A percentile compares a stretch with the other conserved stretches of the same genome.
Evolutionary conservation across 306 rosid species (phyloP).

Genomic region (Herpetospermum pedunculosum): DNA sequence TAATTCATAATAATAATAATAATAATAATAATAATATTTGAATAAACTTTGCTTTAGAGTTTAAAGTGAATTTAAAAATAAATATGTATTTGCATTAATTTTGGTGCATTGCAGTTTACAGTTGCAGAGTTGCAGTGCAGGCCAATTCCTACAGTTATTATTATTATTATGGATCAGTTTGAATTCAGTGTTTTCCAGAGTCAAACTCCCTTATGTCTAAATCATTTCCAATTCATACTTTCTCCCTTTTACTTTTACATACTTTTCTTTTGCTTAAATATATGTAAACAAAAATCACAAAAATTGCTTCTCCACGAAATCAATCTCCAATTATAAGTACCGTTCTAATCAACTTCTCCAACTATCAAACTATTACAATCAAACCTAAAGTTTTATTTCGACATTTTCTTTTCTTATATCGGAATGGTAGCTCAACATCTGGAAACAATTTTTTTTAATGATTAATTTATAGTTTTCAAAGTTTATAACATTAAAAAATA

Average conservation of each 20-base stretch:
- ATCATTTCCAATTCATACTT: not conserved
- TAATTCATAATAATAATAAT: not conserved
- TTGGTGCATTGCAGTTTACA: not conserved
- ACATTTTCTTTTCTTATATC: too few relatives aligned
- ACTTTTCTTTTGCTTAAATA: not conserved
- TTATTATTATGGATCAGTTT: not conserved
- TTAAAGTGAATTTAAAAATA: not conserved
- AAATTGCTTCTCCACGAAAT: too few relatives aligned
- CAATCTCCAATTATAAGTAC: too few relatives aligned
- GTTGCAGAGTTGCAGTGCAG: not conserved
- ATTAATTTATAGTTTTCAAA: too few relatives aligned
- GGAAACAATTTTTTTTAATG: too few relatives aligned
- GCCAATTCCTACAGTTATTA: not conserved
- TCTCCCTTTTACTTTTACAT: not conserved
- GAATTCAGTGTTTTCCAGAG: not conserved
- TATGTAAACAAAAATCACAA: too few relatives aligned
- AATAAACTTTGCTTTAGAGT: not conserved
- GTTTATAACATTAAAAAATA: too few relatives aligned
- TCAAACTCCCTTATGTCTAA: not conserved
- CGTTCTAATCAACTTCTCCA: too few relatives aligned
- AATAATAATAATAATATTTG: not conserved
- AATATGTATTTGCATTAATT: not conserved
- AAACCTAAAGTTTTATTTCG: too few relatives aligned
- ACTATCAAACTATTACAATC: too few relatives aligned
- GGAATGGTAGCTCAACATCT: too few relatives aligned